Evolutionary conservation across 108 stramenopile species (phyloP).

Genomic region (Chaetoceros tenuissimus): DNA sequence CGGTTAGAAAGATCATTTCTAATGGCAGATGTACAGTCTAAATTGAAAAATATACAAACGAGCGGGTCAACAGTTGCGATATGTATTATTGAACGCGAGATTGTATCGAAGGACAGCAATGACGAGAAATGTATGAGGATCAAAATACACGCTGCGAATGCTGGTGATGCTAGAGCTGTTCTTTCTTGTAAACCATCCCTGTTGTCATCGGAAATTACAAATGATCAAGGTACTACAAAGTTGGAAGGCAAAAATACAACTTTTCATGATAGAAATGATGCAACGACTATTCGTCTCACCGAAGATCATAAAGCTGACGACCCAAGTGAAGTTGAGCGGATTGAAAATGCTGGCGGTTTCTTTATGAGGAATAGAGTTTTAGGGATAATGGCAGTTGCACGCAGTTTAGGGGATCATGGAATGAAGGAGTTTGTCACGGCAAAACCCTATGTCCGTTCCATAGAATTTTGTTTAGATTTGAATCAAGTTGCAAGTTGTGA

Average conservation of each 20-base stretch:
- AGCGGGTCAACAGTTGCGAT: slow-evolving; percentile 92
- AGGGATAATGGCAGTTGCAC: slow-evolving; percentile 80
- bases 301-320: slow-evolving; percentile 76
- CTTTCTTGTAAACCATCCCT: slow-evolving; percentile 43
- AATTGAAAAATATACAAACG: slow-evolving; percentile 55
- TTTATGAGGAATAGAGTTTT: slow-evolving; percentile 68
- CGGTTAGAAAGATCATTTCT: slow-evolving; percentile 84
- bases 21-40: slow-evolving; percentile 82
- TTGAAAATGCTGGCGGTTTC: slow-evolving; percentile 75
- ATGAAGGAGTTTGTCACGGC: slow-evolving; percentile 86
- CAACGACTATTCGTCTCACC: slow-evolving; percentile 40
- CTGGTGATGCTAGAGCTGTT: slow-evolving; percentile 92
- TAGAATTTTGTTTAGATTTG: slow-evolving; percentile 2
- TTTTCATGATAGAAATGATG: neutral
- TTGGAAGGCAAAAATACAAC: neutral
- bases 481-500: slow-evolving; percentile 6
- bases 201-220: neutral
- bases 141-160: slow-evolving; percentile 84
- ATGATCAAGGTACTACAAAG: neutral
- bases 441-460: slow-evolving; percentile 38
- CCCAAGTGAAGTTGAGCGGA: slow-evolving; percentile 62
- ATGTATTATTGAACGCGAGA: slow-evolving; percentile 59
- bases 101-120: slow-evolving; percentile 5
- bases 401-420: slow-evolving; percentile 84
- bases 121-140: neutral